Evolutionary conservation across 768 basidiomycete genomes (phyloP), one percentile per base, ranked within the genome.

Genomic region (Serendipita indica): DNA sequence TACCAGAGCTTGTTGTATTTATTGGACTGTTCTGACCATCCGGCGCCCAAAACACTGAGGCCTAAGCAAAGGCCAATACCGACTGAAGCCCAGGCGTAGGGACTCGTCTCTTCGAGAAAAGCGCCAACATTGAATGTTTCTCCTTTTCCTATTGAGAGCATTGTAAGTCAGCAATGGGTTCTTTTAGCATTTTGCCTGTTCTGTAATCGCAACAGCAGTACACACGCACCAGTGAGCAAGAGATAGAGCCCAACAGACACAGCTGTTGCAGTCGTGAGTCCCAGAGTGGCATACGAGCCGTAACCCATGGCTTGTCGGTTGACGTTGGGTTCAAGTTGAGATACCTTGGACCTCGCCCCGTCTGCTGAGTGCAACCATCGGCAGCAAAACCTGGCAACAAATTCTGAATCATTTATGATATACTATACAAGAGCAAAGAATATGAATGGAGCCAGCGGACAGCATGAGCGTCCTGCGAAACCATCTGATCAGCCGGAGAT

Each of bases 11-110:
- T n/a, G 28, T 27, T 14, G 1, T 60, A 18, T 22, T 7, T 12
- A 1, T 28, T 3, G 39, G 34, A 22, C 3, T 30, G n/a, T 27
- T 22, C 87, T 62, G 45, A 94, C 96, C 96, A 98, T 72, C 86
- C 94, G 49, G 94, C 96, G 60, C 94, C 96, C 2, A 91, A 72
- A 2, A 96, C 92, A 66, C 89, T 92, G 57, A 98, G 69, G 3
- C 96, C 96, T 57, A 94, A 89, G 65, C 90, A 94, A 39, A 97
- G 75, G 16, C 89, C 92, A 34, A 97, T 85, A 7, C 96, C 96
- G 2, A 83, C 80, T 45, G 89, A 77, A 0, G 84, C 93, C 90
- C 90, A 98, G 34, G 84, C 81, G 71, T 89, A 97, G 0, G 94
- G 94, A 67, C 83, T 91, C 27, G 89, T 82, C 73, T 96, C 89